A percentile compares a stretch with the other conserved stretches of the same genome.
These are phyloP conservation scores for Candida mesenterica DNA, from an alignment of 1,139 yeast species.

Conservation along the genomic window DNA sequence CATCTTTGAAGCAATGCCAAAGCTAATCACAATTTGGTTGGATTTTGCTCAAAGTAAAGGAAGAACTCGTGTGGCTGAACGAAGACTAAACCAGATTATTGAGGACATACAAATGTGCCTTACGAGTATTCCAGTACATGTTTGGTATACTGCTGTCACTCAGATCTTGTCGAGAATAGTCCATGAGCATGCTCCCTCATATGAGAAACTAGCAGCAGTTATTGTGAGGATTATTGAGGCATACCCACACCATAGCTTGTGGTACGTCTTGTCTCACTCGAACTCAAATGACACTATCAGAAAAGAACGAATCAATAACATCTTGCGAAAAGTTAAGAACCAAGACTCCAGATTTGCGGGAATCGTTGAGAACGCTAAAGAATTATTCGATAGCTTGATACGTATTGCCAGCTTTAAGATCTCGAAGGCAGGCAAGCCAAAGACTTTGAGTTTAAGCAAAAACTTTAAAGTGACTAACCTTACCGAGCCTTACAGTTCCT, in stretches of 20 bases:
- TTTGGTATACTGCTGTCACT: conserved; percentile 84
- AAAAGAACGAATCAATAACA: conserved; percentile 44
- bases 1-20: conserved; percentile 84
- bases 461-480: conserved; percentile 47
- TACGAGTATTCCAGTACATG: conserved; percentile 53
- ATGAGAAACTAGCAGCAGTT: conserved; percentile 53
- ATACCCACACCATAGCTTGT: conserved; percentile 81
- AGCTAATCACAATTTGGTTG: conserved; percentile 86
- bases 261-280: conserved; percentile 78
- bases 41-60: conserved; percentile 59
- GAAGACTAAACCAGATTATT: conserved; percentile 47
- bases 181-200: conserved; percentile 60
- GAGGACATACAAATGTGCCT: conserved; percentile 51
- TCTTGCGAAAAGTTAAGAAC: conserved; percentile 22
- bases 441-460: conserved; percentile 35
- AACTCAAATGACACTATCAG: conserved; percentile 65
- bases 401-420: conserved; percentile 34
- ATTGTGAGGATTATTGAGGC: conserved; percentile 54
- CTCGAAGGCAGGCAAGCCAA: conserved; percentile 35
- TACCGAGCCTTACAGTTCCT: conserved; percentile 52
- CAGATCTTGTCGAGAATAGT: conserved; percentile 80
- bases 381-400: conserved; percentile 36
- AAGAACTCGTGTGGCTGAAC: conserved; percentile 31
- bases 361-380: conserved; percentile 29
- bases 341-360: conserved; percentile 14